Evolutionary conservation across 2,329 filamentous ascomycete species (phyloP).

Genomic region (Stachybotrys echinatus): DNA sequence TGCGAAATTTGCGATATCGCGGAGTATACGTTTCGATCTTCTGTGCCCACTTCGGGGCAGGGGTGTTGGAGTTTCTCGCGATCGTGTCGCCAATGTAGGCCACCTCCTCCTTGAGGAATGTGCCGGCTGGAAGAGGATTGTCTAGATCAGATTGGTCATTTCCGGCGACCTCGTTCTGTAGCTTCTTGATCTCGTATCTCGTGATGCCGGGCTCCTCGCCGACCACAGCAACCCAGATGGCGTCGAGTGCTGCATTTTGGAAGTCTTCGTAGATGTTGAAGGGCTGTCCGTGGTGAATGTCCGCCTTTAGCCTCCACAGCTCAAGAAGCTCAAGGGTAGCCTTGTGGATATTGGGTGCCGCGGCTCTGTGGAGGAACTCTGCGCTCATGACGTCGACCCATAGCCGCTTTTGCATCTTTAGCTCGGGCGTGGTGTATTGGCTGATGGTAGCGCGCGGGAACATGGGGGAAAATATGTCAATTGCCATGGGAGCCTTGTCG

Average conservation of each 20-base stretch:
- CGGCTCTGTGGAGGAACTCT: constrained; percentile 21
- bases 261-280: constrained; percentile 20
- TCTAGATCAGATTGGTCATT: too few species aligned
- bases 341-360: constrained; percentile 25
- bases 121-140: background rate
- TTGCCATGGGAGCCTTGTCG: constrained; percentile 30
- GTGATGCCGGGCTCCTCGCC: constrained; percentile 9
- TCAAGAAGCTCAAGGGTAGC: constrained; percentile 21
- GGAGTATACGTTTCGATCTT: background rate
- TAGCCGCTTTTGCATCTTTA: constrained; percentile 25
- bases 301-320: constrained; percentile 26
- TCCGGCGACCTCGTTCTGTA: background rate
- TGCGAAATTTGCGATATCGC: background rate
- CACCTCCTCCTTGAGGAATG: background rate
- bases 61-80: background rate
- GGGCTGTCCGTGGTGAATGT: constrained; percentile 16
- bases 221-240: constrained; percentile 22
- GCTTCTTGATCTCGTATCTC: background rate
- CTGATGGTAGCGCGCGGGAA: constrained; percentile 26
- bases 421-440: constrained; percentile 22
- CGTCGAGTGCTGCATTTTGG: constrained; percentile 22
- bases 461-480: constrained; percentile 23
- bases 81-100: background rate
- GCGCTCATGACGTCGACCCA: constrained; percentile 32
- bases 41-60: background rate